These are phyloP conservation scores for Fagus crenata DNA, from an alignment of 306 rosid species.

Conservation along the genomic window DNA sequence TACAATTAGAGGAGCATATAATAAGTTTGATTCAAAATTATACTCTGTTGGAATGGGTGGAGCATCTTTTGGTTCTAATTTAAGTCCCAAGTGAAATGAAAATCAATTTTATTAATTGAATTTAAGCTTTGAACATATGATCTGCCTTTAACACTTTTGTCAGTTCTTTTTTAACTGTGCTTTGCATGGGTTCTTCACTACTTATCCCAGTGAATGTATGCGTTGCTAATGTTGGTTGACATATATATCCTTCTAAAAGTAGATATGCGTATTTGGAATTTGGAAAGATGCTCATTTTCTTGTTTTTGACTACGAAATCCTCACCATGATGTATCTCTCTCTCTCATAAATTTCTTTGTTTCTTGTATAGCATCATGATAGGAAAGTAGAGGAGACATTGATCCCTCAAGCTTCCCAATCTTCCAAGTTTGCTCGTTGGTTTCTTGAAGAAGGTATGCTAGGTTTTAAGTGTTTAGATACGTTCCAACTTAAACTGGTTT, in stretches of 20 bases:
- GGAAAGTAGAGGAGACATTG: conserved; percentile 54
- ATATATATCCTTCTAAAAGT: conserved; percentile 2
- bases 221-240: neutral
- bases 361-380: conserved; percentile 44
- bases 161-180: neutral
- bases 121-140: neutral
- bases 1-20: neutral
- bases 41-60: neutral
- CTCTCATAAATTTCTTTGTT: conserved; percentile 27
- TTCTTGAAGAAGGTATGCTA: conserved; percentile 77
- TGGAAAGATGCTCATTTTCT: conserved; percentile 15
- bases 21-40: neutral
- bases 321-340: conserved; percentile 28
- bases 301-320: conserved; percentile 6
- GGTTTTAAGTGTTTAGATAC: conserved; percentile 19
- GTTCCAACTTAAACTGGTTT: conserved; percentile 26
- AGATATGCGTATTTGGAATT: conserved; percentile 3
- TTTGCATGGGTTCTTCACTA: neutral
- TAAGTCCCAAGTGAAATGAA: neutral
- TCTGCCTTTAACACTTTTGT: neutral
- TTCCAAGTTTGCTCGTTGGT: conserved; percentile 92
- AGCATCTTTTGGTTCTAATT: neutral
- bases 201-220: neutral
- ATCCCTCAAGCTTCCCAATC: conserved; percentile 59
- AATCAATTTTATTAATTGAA: neutral